phyloP scores from a whole-genome alignment of 371 early-diverging fungal genomes.

The Rhizopus microsporus region DNA sequence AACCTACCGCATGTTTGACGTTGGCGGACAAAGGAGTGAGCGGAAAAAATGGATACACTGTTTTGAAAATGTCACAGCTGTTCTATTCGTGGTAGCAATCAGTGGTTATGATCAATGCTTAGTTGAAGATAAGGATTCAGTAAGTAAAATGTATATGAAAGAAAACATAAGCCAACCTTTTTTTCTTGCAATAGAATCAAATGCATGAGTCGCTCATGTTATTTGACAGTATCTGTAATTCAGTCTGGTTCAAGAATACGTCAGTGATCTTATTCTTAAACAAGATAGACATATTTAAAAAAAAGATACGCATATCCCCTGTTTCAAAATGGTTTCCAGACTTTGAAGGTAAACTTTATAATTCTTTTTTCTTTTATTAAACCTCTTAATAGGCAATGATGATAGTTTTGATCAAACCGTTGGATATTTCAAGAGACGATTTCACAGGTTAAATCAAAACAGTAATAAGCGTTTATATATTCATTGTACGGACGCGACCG shows the following conservation, averaged over 20 bases:
- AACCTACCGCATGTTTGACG: conserved; percentile 70
- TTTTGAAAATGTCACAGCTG: conserved; percentile 81
- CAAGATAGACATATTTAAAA: conserved; percentile 80
- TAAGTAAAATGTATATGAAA: conserved; percentile 40
- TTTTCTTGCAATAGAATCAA: conserved; percentile 53
- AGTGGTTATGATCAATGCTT: conserved; percentile 79
- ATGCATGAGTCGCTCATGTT: conserved; percentile 78
- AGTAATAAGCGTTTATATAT: conserved; percentile 55
- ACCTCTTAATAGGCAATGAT: conserved; percentile 10
- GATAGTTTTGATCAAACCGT: conserved; percentile 26
- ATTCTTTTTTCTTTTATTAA: background rate
- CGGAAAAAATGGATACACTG: conserved; percentile 97
- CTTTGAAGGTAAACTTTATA: conserved; percentile 55
- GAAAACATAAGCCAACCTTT: background rate
- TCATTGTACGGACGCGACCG: conserved; percentile 64
- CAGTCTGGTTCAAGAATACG: conserved; percentile 72
- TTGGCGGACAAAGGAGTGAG: conserved; percentile 81
- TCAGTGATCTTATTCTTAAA: conserved; percentile 83
- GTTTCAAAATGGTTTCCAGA: conserved; percentile 87
- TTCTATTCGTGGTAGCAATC: conserved; percentile 74
- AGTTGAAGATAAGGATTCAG: conserved; percentile 76
- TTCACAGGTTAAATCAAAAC: conserved; percentile 38
- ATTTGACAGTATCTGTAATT: conserved; percentile 79
- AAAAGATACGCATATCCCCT: conserved; percentile 69
- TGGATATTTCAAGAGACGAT: conserved; percentile 38